Percentiles rank a stretch among this genome's conserved stretches.
phyloP scores from a whole-genome alignment of 805 yeast genomes.

The Blastobotrys parvus region DNA sequence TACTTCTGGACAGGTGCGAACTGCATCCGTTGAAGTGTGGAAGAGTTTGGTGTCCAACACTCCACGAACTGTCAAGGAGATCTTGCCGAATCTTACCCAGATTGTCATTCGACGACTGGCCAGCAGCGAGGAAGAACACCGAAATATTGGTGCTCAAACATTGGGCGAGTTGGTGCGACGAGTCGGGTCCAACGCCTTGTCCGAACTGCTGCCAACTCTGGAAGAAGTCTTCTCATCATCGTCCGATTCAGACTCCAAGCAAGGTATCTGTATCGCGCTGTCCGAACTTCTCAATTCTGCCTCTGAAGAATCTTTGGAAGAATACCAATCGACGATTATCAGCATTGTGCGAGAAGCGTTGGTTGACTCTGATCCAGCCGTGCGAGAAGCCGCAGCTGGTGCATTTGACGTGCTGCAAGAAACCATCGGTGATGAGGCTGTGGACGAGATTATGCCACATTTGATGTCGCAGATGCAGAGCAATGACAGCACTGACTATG shows the following conservation, averaged over 20 bases:
- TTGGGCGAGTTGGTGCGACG: slow-evolving; percentile 92
- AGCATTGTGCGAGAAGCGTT: slow-evolving; percentile 70
- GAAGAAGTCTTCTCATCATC: slow-evolving; percentile 50
- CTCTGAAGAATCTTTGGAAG: slow-evolving; percentile 44
- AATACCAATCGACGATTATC: slow-evolving; percentile 62
- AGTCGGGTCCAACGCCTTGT: slow-evolving; percentile 80
- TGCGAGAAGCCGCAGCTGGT: slow-evolving; percentile 84
- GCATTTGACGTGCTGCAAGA: slow-evolving; percentile 86
- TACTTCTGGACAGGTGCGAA: slow-evolving; percentile 76
- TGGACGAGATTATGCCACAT: slow-evolving; percentile 83
- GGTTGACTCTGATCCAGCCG: slow-evolving; percentile 61
- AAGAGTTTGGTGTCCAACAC: slow-evolving; percentile 93
- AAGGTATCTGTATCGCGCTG: slow-evolving; percentile 94
- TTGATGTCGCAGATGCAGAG: slow-evolving; percentile 62
- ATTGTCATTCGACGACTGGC: slow-evolving; percentile 79
- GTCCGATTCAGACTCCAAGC: slow-evolving; percentile 74
- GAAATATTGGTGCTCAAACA: slow-evolving; percentile 86
- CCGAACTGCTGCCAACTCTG: slow-evolving; percentile 78
- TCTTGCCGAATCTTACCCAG: slow-evolving; percentile 72
- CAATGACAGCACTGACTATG: slow-evolving; percentile 45
- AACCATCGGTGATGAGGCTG: slow-evolving; percentile 72
- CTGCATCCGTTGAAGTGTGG: slow-evolving; percentile 91
- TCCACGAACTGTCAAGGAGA: slow-evolving; percentile 88
- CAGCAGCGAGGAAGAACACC: slow-evolving; percentile 65
- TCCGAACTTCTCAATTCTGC: slow-evolving; percentile 78